Evolutionary conservation across 148 eudicot species (phyloP).

Genomic region (Persicaria maculosa): DNA sequence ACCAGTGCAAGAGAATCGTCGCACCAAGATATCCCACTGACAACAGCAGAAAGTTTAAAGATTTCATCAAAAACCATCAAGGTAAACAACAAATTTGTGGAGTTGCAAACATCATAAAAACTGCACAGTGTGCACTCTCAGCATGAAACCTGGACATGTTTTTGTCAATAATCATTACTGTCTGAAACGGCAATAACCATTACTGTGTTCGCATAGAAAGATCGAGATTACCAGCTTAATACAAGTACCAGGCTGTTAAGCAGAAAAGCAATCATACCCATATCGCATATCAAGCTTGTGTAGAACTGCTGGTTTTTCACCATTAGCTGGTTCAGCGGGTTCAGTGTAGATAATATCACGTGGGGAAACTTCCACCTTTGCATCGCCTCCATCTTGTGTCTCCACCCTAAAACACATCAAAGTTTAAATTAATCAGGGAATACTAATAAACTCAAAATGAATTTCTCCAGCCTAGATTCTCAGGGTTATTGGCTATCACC

Average conservation of each 20-base stretch:
- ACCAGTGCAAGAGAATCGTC: constrained; percentile 92
- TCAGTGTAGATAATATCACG: constrained; percentile 86
- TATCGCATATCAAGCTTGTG: constrained; percentile 93
- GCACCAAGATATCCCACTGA: constrained; percentile 91
- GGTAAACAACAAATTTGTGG: not conserved
- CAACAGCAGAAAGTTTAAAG: constrained; percentile 9
- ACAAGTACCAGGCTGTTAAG: not conserved
- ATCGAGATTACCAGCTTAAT: not conserved
- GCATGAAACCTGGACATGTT: not conserved
- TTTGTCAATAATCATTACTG: not conserved
- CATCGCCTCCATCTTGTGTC: constrained; percentile 99
- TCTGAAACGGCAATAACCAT: no score
- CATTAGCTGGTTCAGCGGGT: constrained; percentile 69
- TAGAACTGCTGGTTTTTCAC: constrained; percentile 57
- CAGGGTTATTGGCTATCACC: not conserved
- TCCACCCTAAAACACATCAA: constrained; percentile 54
- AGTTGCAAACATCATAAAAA: not conserved
- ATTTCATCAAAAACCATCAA: not conserved
- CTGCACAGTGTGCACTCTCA: not conserved
- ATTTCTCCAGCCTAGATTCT: not conserved
- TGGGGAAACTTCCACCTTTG: constrained; percentile 90
- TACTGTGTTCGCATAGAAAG: not conserved
- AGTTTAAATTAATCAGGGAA: constrained; percentile 8
- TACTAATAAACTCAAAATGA: not conserved
- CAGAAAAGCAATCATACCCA: constrained; percentile 49